phyloP scores from a whole-genome alignment of 306 rosid species.

The Coriaria nepalensis region DNA sequence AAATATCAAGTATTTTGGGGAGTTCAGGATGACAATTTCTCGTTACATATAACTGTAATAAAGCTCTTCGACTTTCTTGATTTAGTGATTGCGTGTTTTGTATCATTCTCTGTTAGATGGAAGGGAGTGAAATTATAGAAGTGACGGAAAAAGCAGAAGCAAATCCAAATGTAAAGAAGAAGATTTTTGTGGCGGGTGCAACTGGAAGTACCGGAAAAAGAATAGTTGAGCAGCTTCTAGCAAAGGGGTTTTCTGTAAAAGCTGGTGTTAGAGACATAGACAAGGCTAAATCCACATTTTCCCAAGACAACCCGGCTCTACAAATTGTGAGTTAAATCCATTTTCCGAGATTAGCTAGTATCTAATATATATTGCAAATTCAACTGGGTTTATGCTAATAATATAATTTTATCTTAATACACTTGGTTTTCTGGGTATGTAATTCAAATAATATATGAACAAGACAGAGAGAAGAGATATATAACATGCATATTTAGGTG shows the following conservation, averaged over 20 bases:
- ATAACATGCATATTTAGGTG: too few species aligned
- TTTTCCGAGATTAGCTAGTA: conserved; percentile 1
- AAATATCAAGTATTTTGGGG: too few species aligned
- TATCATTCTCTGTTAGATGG: conserved; percentile 39
- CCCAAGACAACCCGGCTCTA: conserved; percentile 48
- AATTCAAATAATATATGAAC: neutral
- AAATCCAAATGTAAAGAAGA: conserved; percentile 32
- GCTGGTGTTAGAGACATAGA: conserved; percentile 84
- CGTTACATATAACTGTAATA: neutral
- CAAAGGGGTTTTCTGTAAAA: conserved; percentile 73
- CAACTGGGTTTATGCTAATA: conserved; percentile 2
- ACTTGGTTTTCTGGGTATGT: conserved; percentile 1
- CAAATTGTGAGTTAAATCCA: conserved; percentile 48
- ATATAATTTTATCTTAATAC: conserved; percentile 1
- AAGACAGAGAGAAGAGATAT: too few species aligned
- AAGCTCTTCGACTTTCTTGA: too few species aligned
- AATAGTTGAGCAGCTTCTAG: conserved; percentile 75
- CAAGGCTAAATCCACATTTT: conserved; percentile 51
- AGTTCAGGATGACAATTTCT: neutral
- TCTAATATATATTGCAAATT: neutral
- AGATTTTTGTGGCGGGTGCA: conserved; percentile 87
- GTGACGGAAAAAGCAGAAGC: conserved; percentile 18
- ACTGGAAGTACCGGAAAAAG: conserved; percentile 85
- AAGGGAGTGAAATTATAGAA: conserved; percentile 43
- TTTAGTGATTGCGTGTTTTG: neutral